phyloP scores from a whole-genome alignment of 345 rosid genomes.

The Gossypioides kirkii region DNA sequence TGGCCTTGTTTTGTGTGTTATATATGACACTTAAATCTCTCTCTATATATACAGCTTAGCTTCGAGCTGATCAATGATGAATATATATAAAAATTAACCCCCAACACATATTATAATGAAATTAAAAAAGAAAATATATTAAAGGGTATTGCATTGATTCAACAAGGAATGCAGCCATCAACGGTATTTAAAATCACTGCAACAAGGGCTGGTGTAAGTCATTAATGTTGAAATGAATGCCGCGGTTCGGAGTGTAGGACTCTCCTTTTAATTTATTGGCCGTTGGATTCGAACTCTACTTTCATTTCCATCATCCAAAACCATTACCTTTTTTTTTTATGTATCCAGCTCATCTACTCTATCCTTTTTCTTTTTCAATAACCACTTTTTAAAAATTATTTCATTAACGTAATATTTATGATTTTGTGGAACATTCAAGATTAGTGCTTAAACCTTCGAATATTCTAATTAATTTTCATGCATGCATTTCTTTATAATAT shows the following conservation, averaged over 20 bases:
- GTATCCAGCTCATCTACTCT: slow-evolving; percentile 8
- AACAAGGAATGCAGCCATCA: slow-evolving; percentile 2
- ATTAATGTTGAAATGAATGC: slow-evolving; percentile 39
- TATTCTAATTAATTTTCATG: too few species aligned
- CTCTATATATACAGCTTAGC: slow-evolving; percentile 15
- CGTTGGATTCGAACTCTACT: slow-evolving; percentile 26
- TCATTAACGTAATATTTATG: too few species aligned
- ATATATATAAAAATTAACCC: neutral
- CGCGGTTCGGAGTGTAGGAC: slow-evolving; percentile 31
- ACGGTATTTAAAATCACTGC: slow-evolving; percentile 15
- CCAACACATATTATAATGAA: slow-evolving; percentile 3
- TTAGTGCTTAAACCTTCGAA: too few species aligned
- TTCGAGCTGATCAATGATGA: neutral
- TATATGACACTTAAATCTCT: slow-evolving; percentile 3
- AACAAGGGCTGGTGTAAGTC: slow-evolving; percentile 17
- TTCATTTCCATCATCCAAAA: neutral
- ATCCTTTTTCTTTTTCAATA: neutral
- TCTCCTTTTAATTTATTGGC: slow-evolving; percentile 4
- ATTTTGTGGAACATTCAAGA: too few species aligned
- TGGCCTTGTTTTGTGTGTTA: slow-evolving; percentile 48
- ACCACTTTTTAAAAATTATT: too few species aligned
- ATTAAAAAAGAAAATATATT: neutral
- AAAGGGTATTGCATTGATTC: neutral
- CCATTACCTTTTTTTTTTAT: neutral
- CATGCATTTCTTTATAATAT: too few species aligned